Base-by-base conservation (phyloP, 2,329 filamentous ascomycete genomes). In the Metarhizium humberi region DNA sequence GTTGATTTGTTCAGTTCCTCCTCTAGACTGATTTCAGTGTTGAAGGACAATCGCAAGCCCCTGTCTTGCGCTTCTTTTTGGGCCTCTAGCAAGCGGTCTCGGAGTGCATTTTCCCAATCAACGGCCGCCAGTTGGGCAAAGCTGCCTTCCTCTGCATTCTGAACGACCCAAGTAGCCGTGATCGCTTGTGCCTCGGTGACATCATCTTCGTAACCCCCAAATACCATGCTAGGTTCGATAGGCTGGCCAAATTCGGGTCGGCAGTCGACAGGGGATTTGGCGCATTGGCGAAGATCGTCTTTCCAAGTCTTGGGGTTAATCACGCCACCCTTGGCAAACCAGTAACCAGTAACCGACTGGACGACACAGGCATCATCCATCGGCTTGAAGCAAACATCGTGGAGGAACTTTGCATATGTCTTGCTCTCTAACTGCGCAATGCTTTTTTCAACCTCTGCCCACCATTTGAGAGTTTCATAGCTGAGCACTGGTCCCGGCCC, bases 1-100 rank as follows among this genome's bases (percentile, higher is more conserved):
- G 91, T 96, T 42, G 91, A 95, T 73, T 97, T 96, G 76, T 96
- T 99, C 56, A 99, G 78, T 67, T 99, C 94, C 67, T 96, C 82
- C 68, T 97, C 92, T 58, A 99, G 75, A 69, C 92, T 96, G 70
- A 92, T 89, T 72, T 99, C 94, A 0, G 94, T 95, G 51, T 85
- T 95, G 78, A 97, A 99, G 7, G 92, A 97, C 40, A 99, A 75
- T 20, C 94, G 82, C 10, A 99, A 79, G 1, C 92, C 92, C 50
- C 88, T 84, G 20, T 86, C 78, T 3, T 71, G 71, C 7, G 94
- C 95, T 71, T 99, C 91, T 14, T 81, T 74, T 69, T 96, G 90
- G 1, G 91, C 83, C n/a, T 84, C 80, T 20, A 91, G 75, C 10
- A 99, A 77, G 8, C 87, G 80, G 55, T 83, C 75, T 64, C 87